phyloP scores from a whole-genome alignment of 768 basidiomycete species.

The Paxillus rubicundulus region DNA sequence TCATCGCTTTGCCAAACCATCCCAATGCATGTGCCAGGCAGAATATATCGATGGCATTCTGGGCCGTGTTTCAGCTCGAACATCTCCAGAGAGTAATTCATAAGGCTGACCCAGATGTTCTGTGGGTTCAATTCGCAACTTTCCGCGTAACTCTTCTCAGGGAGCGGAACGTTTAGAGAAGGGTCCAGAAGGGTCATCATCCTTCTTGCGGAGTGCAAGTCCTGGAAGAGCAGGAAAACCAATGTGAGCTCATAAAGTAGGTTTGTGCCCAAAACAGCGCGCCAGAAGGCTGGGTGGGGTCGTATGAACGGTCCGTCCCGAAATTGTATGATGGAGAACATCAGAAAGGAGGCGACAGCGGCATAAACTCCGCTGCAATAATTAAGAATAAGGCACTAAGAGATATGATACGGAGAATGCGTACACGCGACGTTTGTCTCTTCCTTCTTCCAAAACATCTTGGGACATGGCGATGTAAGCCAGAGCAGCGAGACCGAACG shows the following conservation, averaged over 20 bases:
- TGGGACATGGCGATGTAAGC: conserved; percentile 83
- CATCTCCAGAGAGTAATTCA: background rate
- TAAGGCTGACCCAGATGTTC: conserved; percentile 62
- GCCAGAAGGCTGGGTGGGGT: conserved; percentile 87
- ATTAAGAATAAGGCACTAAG: conserved; percentile 9
- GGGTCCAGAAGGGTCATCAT: conserved; percentile 84
- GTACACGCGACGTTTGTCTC: conserved; percentile 78
- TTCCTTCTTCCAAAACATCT: conserved; percentile 80
- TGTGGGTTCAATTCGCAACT: conserved; percentile 62
- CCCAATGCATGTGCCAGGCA: conserved; percentile 82
- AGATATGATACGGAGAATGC: conserved; percentile 25
- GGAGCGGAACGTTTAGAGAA: conserved; percentile 64
- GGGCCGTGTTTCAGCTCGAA: conserved; percentile 1
- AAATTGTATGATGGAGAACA: conserved; percentile 85
- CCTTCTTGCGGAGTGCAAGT: conserved; percentile 67
- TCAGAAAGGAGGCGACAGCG: conserved; percentile 66
- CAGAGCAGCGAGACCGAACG: conserved; percentile 60
- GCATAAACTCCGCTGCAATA: conserved; percentile 70
- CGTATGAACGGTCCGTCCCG: conserved; percentile 88
- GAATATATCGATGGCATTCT: conserved; percentile 85
- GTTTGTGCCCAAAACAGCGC: conserved; percentile 75
- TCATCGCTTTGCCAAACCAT: conserved; percentile 91
- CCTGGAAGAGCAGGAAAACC: conserved; percentile 85
- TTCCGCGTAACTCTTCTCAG: conserved; percentile 86
- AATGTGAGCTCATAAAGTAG: conserved; percentile 78